Evolutionary conservation across 345 rosid genomes (phyloP), one percentile per base, ranked within the genome.

Genomic region (Mercurialis annua): DNA sequence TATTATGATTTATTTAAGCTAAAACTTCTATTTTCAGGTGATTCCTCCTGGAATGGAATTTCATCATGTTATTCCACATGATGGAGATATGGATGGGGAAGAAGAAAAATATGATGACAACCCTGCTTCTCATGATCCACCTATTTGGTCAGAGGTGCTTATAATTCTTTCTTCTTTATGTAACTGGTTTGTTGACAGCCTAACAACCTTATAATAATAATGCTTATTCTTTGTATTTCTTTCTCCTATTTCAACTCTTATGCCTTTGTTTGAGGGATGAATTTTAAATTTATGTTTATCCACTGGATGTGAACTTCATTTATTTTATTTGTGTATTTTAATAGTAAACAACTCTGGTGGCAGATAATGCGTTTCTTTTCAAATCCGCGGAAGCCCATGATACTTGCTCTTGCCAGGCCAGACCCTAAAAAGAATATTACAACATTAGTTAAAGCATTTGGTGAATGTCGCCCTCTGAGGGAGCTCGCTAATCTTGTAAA

Each of bases 1-100:
- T 55, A 7, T 61, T n/a, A 43, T 49, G 5, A 10, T 0, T 40
- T 26, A 34, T 56, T 51, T 64, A 61, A 61, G 61, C 21, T 56
- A 40, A 55, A 71, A 47, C 30, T 27, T 51, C 62, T 50, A 38
- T 51, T n/a, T 36, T 44, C 83, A 90, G 97, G 78, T 80, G 83
- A 93, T 93, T 65, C 90, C 97, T 73, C 98, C 97, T 34, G 97
- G 97, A 78, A 93, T 90, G 98, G 98, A 93, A 76, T 89, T 93
- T 76, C 87, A 88, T 75, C 88, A 90, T 82, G 89, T 90, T 71
- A 79, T 84, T 72, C 96, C 96, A 5, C 90, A 80, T 54, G 96
- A 87, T 79, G 96, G 92, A 74, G 98, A 92, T 76, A 72, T 83
- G 67, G 98, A 93, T 42, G 90, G 84, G 52, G 97, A 93, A 63